Conservation (phyloP, 164 flowering plant genomes). For the Vitis rupestris region DNA sequence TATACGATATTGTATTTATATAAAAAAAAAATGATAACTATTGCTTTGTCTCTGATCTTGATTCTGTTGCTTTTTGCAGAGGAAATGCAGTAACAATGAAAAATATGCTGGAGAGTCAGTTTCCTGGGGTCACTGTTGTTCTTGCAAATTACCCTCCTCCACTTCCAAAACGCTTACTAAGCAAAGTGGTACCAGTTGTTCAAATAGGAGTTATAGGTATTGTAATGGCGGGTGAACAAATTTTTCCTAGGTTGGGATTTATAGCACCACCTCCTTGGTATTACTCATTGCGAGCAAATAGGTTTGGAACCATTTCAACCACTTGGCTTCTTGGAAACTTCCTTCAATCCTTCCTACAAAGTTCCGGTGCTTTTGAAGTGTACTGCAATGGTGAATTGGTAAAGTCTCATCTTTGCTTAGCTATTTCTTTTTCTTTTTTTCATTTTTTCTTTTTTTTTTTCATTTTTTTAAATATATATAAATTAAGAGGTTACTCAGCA, state of each 20-base stretch:
- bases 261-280: slow-evolving; percentile 82
- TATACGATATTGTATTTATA: no score
- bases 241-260: slow-evolving; percentile 80
- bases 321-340: slow-evolving; percentile 90
- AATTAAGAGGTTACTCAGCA: no score
- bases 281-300: slow-evolving; percentile 72
- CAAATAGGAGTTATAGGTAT: slow-evolving; percentile 72
- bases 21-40: neutral
- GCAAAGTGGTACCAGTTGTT: slow-evolving; percentile 70
- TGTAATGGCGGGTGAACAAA: slow-evolving; percentile 79
- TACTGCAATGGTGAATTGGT: slow-evolving; percentile 70
- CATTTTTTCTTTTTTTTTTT: no score
- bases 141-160: slow-evolving; percentile 84
- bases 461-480: no score
- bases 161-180: slow-evolving; percentile 75
- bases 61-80: slow-evolving; percentile 39
- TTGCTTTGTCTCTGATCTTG: neutral
- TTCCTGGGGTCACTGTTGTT: slow-evolving; percentile 73
- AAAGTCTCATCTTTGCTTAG: slow-evolving; percentile 1
- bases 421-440: no score
- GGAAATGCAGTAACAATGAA: slow-evolving; percentile 81
- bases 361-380: slow-evolving; percentile 96
- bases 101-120: slow-evolving; percentile 72
- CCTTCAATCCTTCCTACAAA: slow-evolving; percentile 77
- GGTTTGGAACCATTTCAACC: slow-evolving; percentile 81